Evolutionary conservation across 2,329 filamentous ascomycete genomes (phyloP), one percentile per base, ranked within the genome.

Genomic region (Thelonectria discophora): DNA sequence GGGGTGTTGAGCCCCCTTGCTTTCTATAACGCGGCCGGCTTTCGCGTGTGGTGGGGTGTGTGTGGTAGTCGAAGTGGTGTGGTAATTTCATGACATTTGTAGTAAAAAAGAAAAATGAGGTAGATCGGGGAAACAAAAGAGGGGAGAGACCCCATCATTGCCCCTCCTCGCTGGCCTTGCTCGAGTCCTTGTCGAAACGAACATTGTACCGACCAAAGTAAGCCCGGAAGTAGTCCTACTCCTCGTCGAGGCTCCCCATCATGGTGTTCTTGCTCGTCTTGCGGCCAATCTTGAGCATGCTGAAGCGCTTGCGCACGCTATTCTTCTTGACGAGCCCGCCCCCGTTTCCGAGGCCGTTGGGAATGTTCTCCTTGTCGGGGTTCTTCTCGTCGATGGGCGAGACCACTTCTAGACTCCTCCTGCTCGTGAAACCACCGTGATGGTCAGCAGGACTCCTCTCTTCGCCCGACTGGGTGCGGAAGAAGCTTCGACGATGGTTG

Each of bases 271-370:
- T 89, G 72, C 84, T 87, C 47, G 80, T 80, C 79, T 91, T 92
- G 75, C 88, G 89, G 30, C 90, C 89, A 52, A 93, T 82, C 74
- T 90, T 91, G 72, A 96, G 81, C 70, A 93, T 81, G 74, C 91
- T 95, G 67, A 96, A 82, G 72, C 93, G 81, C 79, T 93, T 94
- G 78, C 89, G 88, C 67, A 96, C 86, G 60, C 88, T 90, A 37
- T 85, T 86, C 54, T 85, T 85, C 71, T 83, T 82, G 58, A 77
- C 74, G 39, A 79, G 72, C 4, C 78, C 76, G 27, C 54, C 46
- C 0, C 52, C 50, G 32, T 11, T 11, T n/a, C n/a, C n/a, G n/a
- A n/a, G n/a, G 13, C 32, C 32, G 32, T 13, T 13, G 24, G 24
- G 24, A 34, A 34, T 34, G 32, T 34, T 34, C 10, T 75, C 72